These are phyloP conservation scores for Tulasnella sp. DNA, from an alignment of 768 basidiomycete species.

Conservation along the genomic window DNA sequence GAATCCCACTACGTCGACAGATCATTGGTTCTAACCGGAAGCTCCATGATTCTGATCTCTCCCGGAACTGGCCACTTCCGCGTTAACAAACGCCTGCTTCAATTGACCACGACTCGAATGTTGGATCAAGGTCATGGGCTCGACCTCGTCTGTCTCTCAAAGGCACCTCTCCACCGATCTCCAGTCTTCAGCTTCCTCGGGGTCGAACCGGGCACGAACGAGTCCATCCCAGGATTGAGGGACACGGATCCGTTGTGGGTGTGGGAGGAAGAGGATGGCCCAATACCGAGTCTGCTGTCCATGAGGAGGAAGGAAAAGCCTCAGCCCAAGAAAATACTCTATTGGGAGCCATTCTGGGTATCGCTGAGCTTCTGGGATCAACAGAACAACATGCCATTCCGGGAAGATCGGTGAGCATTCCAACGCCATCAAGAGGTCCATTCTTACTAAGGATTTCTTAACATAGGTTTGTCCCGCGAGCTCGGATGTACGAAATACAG, in stretches of 20 bases:
- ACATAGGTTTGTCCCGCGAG: constrained; percentile 76
- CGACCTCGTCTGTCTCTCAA: constrained; percentile 79
- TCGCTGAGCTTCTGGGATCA: constrained; percentile 76
- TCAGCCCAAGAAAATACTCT: constrained; percentile 47
- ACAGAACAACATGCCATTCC: constrained; percentile 75
- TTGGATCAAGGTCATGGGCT: constrained; percentile 87
- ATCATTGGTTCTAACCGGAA: constrained; percentile 79
- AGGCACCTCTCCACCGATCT: constrained; percentile 84
- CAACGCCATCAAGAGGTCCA: neutral
- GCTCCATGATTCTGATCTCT: constrained; percentile 73
- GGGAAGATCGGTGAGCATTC: constrained; percentile 50
- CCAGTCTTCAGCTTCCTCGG: constrained; percentile 87
- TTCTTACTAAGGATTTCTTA: neutral
- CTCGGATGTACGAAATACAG: constrained; percentile 96
- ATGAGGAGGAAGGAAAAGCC: constrained; percentile 19
- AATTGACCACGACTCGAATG: constrained; percentile 86
- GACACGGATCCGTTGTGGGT: constrained; percentile 67
- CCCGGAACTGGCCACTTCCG: constrained; percentile 92
- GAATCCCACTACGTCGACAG: constrained; percentile 95
- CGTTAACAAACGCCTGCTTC: constrained; percentile 79
- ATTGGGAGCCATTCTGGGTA: constrained; percentile 89
- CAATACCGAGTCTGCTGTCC: constrained; percentile 20
- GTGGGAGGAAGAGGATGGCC: constrained; percentile 37
- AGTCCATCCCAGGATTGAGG: constrained; percentile 26
- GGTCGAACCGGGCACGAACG: neutral